Base-by-base conservation (phyloP, 495 filamentous ascomycete genomes). In the Podospora comata region DNA sequence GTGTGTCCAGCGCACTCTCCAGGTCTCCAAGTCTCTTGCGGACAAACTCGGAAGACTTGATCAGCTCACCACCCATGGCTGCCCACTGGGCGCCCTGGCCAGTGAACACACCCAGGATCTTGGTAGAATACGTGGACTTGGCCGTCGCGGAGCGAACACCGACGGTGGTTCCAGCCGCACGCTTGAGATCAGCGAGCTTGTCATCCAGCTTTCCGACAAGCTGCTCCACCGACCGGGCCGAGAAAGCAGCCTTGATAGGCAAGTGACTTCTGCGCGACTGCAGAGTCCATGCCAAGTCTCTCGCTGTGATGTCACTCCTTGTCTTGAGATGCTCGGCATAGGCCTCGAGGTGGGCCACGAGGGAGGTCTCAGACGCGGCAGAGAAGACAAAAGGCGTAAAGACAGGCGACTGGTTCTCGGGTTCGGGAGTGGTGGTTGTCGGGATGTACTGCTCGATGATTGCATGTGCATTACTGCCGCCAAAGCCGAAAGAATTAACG, bases 91-190 rank as follows among this genome's bases (percentile, higher is more conserved):
- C 67, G 1, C 67, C 63, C 15, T 69, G 67, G 18, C 68, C 68
- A 3, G 68, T 70, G 53, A 70, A 70, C n/a, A 70, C 32, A 32
- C 44, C 67, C 34, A 48, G 58, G 67, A 19, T 62, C 74, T n/a
- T 60, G n/a, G 20, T 56, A 9, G 30, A 3, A 7, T 4, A 32
- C 30, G 30, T 32, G 30, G 30, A 32, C 30, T 32, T 32, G 30
- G 30, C 4, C 30, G 30, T 32, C 30, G 23, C 23, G 23, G 30
- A 32, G 30, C 30, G 30, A 7, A 32, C 30, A 32, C 30, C 30
- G 7, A 32, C 30, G 7, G 30, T 32, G 7, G 30, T 32, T 4
- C 30, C 30, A 32, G 30, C 30, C 30, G 30, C 30, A 32, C 30
- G 30, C 4, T 32, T 32, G 4, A 32, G 7, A 7, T 32, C 30